Evolutionary conservation across 192 early-diverging fungal genomes (phyloP), one percentile per base, ranked within the genome.

Genomic region (Backusella australiensis): DNA sequence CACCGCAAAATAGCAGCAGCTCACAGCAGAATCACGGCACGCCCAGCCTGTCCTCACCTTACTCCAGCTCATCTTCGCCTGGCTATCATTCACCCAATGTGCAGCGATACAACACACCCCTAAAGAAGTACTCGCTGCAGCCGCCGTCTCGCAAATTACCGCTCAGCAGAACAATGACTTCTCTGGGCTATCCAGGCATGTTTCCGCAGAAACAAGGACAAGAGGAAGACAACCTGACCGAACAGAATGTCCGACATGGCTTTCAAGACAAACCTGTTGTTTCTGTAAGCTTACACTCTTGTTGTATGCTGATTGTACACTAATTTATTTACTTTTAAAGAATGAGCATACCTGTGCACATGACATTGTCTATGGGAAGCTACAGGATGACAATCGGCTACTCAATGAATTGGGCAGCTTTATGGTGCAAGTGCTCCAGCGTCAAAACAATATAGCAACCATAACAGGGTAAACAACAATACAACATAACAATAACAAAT

Each of bases 211-310:
- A 77, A 14, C 46, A 80, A 7, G 69, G 39, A 21, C 83, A 85
- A 49, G 68, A 80, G 69, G 86, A 85, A 76, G 85, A 86, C 77
- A 79, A 77, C 52, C 80, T 92, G 77, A 90, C 84, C 19, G 87
- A 89, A 72, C 82, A 79, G 53, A 89, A 88, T 53, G 89, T 94
- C 59, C 88, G 91, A 9, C 85, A 89, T 71, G 92, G 92, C 11
- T 90, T 86, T 71, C 85, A 88, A 1, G 91, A 92, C 71, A 83
- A 70, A 35, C 78, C 81, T 15, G 69, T 83, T 8, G 83, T 86
- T 34, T 77, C 81, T 72, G 81, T 83, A 77, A 74, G 81, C 52
- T 19, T 23, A 21, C 17, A 4, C 32, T 53, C 12, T 53, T 12
- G 19, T 15, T 53, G 17, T 17, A 26, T 17, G 44, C 15, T 26